Percentiles rank a stretch among this genome's conserved stretches.
phyloP scores from a whole-genome alignment of 768 basidiomycete species.

The Sporobolomyces roseus region DNA sequence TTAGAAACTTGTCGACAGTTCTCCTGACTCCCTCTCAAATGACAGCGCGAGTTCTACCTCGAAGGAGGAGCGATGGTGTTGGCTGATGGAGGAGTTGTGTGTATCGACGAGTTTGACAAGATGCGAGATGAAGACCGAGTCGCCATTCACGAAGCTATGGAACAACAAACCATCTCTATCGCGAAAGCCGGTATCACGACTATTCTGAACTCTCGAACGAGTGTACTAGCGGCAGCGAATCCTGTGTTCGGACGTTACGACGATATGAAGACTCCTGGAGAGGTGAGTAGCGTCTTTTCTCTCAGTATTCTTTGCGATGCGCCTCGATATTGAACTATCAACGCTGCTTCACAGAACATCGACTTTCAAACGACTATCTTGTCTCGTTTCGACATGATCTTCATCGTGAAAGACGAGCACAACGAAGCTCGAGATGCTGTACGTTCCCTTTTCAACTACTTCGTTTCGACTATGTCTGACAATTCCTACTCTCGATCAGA shows the following conservation, averaged over 20 bases:
- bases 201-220: constrained; percentile 89
- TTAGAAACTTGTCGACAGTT: not conserved
- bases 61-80: constrained; percentile 99
- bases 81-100: constrained; percentile 95
- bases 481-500: constrained; percentile 54
- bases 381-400: constrained; percentile 99
- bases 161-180: constrained; percentile 92
- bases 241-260: constrained; percentile 97
- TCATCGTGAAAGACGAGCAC: constrained; percentile 97
- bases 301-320: too few species aligned
- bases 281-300: constrained; percentile 55
- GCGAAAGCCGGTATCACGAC: constrained; percentile 99
- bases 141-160: constrained; percentile 99
- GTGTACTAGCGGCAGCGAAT: constrained; percentile 94
- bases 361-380: constrained; percentile 97
- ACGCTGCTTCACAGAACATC: constrained; percentile 61
- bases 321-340: too few species aligned
- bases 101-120: constrained; percentile 99
- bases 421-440: constrained; percentile 89
- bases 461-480: not conserved
- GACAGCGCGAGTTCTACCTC: constrained; percentile 91
- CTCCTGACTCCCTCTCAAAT: not conserved
- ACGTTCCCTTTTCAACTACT: constrained; percentile 42
- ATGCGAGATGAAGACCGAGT: constrained; percentile 99
- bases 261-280: constrained; percentile 90